phyloP scores from a whole-genome alignment of 768 basidiomycete species.

The Megacollybia marginata region DNA sequence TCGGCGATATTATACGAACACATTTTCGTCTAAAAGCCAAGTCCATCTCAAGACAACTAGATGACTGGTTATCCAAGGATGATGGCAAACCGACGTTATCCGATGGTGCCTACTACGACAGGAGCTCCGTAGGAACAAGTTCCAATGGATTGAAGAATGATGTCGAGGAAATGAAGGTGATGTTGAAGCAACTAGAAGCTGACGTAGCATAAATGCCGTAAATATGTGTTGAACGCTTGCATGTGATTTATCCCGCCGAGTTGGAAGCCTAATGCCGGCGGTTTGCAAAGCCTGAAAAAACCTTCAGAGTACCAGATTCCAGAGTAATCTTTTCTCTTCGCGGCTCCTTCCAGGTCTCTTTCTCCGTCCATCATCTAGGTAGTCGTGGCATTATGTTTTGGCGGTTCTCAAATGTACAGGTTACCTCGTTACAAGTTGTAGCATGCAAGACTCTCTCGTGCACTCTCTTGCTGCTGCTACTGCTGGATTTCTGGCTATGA shows the following conservation, averaged over 20 bases:
- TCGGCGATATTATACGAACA: slow-evolving; percentile 79
- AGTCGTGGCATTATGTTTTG: too few species aligned
- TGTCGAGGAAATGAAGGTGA: slow-evolving; percentile 60
- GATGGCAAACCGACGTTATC: slow-evolving; percentile 54
- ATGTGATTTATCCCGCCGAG: slow-evolving; percentile 11
- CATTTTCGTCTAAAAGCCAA: slow-evolving; percentile 85
- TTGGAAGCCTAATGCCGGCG: neutral
- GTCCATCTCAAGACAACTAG: slow-evolving; percentile 63
- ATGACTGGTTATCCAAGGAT: slow-evolving; percentile 70
- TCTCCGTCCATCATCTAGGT: too few species aligned
- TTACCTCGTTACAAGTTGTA: slow-evolving; percentile 4
- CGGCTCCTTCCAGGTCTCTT: too few species aligned
- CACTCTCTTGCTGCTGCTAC: slow-evolving; percentile 86
- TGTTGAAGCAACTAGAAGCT: slow-evolving; percentile 36
- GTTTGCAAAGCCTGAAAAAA: too few species aligned
- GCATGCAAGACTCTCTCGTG: slow-evolving; percentile 72
- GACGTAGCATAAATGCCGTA: neutral
- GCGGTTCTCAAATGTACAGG: neutral
- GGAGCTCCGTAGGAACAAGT: slow-evolving; percentile 26
- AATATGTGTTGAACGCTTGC: slow-evolving; percentile 1
- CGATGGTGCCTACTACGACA: slow-evolving; percentile 41
- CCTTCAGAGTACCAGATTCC: too few species aligned
- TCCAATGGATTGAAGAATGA: slow-evolving; percentile 61
- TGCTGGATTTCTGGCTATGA: slow-evolving; percentile 88
- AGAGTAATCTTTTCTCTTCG: too few species aligned